Evolutionary conservation across 1,284 basidiomycete species (phyloP).

Genomic region (Moniliophthora roreri): DNA sequence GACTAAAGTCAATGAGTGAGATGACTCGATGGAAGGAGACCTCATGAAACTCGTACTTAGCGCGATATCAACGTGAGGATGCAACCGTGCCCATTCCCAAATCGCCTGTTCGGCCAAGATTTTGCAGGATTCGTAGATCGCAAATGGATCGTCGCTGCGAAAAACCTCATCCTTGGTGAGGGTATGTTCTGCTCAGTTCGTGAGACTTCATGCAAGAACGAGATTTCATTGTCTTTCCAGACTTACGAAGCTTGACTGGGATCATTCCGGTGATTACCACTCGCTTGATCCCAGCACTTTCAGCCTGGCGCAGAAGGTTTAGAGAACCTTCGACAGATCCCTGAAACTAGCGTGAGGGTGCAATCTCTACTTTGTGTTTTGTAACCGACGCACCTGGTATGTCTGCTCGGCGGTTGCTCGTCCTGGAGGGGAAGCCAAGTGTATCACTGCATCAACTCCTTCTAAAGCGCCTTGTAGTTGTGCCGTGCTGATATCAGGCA

Average conservation of each 20-base stretch:
- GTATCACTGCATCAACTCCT: slow-evolving; percentile 7
- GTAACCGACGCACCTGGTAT: background rate
- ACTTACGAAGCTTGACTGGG: slow-evolving; percentile 1
- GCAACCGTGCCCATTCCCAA: background rate
- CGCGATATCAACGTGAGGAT: background rate
- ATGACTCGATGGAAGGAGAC: no score
- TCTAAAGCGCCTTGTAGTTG: background rate
- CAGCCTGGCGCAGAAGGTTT: slow-evolving; percentile 6
- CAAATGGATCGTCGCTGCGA: background rate
- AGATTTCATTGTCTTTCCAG: background rate
- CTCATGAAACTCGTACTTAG: background rate
- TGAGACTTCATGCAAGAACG: background rate
- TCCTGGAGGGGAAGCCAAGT: slow-evolving; percentile 7
- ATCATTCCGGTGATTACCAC: slow-evolving; percentile 1
- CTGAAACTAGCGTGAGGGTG: background rate
- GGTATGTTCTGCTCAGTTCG: background rate
- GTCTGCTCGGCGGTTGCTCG: slow-evolving; percentile 3
- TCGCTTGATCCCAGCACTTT: background rate
- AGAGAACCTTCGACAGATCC: slow-evolving; percentile 8
- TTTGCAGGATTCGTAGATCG: slow-evolving; percentile 4
- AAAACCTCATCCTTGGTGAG: background rate
- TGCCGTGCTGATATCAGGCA: slow-evolving; percentile 2
- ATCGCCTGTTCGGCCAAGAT: background rate
- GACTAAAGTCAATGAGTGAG: background rate
- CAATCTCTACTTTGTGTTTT: no score